Percentiles rank a stretch among this genome's conserved stretches.
These are phyloP conservation scores for Asterochloris erici DNA, from an alignment of 139 green algal genomes.

Conservation along the genomic window DNA sequence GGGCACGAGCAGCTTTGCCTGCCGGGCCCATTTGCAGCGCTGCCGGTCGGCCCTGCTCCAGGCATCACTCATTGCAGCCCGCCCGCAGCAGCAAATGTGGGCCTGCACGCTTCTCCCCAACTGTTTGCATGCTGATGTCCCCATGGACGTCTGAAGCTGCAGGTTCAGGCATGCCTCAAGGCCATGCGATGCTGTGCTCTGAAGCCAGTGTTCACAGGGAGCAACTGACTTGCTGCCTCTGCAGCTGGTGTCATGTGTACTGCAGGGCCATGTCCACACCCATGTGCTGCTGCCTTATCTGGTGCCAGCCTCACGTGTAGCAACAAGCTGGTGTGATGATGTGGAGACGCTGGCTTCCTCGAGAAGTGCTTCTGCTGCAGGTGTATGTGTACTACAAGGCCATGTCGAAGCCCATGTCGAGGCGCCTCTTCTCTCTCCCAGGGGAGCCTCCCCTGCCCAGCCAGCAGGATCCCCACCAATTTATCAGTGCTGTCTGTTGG, in stretches of 20 bases:
- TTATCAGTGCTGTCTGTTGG: conserved; percentile 72
- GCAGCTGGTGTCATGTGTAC: conserved; percentile 57
- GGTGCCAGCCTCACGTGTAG: too few species aligned
- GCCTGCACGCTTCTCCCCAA: too few species aligned
- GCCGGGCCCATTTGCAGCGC: too few species aligned
- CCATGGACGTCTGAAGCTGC: too few species aligned
- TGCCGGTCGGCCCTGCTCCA: too few species aligned
- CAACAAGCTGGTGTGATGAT: background rate
- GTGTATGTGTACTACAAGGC: conserved; percentile 70
- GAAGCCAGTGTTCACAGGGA: too few species aligned
- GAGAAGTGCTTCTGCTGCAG: conserved; percentile 7
- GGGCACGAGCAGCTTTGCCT: too few species aligned
- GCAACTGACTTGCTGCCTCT: background rate
- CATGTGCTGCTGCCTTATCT: conserved; percentile 26
- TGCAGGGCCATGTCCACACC: conserved; percentile 50
- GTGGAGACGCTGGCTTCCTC: background rate
- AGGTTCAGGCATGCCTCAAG: too few species aligned
- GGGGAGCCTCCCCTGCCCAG: background rate
- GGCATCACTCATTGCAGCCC: too few species aligned
- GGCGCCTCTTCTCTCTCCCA: conserved; percentile 20
- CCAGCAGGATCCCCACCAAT: conserved; percentile 28
- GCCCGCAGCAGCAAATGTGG: too few species aligned
- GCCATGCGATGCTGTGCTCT: too few species aligned
- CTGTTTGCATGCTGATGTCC: too few species aligned
- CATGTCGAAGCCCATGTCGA: conserved; percentile 45